A percentile compares a stretch with the other conserved stretches of the same genome.
These are phyloP conservation scores for Zymoseptoria crescenta DNA, from an alignment of 2,329 filamentous ascomycete species.

Conservation along the genomic window DNA sequence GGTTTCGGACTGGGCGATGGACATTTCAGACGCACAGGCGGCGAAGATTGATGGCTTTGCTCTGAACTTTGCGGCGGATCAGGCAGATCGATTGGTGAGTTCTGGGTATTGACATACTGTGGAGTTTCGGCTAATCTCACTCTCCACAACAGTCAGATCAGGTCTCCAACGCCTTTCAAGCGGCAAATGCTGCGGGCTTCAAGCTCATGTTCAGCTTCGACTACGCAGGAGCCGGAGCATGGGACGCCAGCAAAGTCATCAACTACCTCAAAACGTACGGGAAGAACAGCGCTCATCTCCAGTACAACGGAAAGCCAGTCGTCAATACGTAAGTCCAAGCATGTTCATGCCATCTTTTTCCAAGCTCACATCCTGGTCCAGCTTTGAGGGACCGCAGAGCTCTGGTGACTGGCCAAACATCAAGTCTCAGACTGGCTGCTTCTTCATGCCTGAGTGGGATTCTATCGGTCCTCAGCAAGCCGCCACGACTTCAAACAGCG, in stretches of 20 bases:
- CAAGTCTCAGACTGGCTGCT: constrained; percentile 33
- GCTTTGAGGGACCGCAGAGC: constrained; percentile 29
- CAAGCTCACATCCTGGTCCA: constrained; percentile 3
- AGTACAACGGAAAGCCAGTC: constrained; percentile 43
- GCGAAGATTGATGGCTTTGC: constrained; percentile 42
- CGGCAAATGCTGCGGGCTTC: constrained; percentile 30
- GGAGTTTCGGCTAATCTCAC: background rate
- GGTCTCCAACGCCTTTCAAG: constrained; percentile 42
- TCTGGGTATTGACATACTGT: background rate
- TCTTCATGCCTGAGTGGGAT: constrained; percentile 43
- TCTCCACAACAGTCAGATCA: constrained; percentile 23
- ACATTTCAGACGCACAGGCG: constrained; percentile 11
- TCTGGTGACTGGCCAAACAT: constrained; percentile 39
- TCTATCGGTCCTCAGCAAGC: constrained; percentile 30
- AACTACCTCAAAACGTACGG: constrained; percentile 44
- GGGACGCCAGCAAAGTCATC: constrained; percentile 29
- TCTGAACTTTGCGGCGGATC: constrained; percentile 41
- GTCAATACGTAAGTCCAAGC: constrained; percentile 46
- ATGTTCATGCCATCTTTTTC: background rate
- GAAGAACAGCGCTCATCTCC: constrained; percentile 39
- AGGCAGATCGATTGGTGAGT: constrained; percentile 17
- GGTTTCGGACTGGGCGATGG: constrained; percentile 6
- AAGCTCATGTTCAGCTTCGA: constrained; percentile 51
- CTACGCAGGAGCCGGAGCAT: constrained; percentile 42
- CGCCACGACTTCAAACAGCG: constrained; percentile 5